Evolutionary conservation across 2,329 filamentous ascomycete species (phyloP), one percentile per base, ranked within the genome.

Genomic region (Fusarium pilosicola): DNA sequence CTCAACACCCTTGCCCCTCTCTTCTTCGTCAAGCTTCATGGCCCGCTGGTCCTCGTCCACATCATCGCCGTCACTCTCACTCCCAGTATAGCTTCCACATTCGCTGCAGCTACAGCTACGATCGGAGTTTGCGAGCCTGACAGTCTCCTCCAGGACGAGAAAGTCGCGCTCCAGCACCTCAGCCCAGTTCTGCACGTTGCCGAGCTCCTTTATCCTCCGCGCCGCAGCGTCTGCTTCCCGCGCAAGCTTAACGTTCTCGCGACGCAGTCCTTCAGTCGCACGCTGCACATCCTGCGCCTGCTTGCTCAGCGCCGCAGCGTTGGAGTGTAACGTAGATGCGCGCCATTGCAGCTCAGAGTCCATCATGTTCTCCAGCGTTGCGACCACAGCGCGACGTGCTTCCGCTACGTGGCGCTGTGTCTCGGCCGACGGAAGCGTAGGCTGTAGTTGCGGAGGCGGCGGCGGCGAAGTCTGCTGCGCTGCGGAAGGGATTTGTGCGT

Each of bases 131-230:
- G 88, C 90, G 64, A 91, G 79, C 74, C 89, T 82, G 76, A 92
- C 79, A 46, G 90, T 92, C 85, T 92, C 90, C 80, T 91, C 89
- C 12, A 93, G 79, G 49, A 91, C 86, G 62, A 91, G 72, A 73
- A 93, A 90, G 74, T 91, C 89, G 67, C 89, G 82, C 85, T 92
- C 93, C 78, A 96, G 85, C 83, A 95, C 90, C 87, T 96, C 94
- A 28, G 93, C 93, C 93, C 93, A 96, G 81, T 95, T 95, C 86
- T 96, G 93, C 79, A 96, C 89, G 79, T 95, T 91, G 30, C 93
- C 93, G 70, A 95, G 85, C 85, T 95, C 93, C 84, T 95, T 95
- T 67, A 96, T 84, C 78, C 87, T 87, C 73, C 87, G 87, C 51
- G 89, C 88, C 41, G 91, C 91, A 65, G 86, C 87, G 74, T 88